Evolutionary conservation across 345 rosid species (phyloP).

Genomic region (Gossypioides kirkii): DNA sequence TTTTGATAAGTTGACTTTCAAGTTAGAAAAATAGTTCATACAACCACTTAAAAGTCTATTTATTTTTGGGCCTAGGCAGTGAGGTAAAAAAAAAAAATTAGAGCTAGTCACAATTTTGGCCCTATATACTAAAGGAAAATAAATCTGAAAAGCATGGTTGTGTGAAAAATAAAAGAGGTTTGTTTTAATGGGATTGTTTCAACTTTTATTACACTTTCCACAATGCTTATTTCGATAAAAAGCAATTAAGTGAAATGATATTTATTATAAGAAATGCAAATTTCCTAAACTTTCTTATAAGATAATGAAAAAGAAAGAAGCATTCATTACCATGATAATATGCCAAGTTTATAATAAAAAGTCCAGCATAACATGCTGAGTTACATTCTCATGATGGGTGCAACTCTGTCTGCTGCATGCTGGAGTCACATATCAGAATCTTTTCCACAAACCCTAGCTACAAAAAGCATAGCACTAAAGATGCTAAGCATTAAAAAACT

Average conservation of each 20-base stretch:
- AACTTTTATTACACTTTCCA: neutral
- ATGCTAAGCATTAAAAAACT: neutral
- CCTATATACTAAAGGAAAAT: neutral
- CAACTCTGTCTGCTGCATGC: neutral
- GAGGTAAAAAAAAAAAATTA: neutral
- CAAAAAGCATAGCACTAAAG: neutral
- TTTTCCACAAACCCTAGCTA: neutral
- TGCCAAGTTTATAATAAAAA: neutral
- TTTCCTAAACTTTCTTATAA: neutral
- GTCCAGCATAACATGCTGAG: neutral
- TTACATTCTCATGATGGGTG: neutral
- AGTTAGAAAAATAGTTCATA: neutral
- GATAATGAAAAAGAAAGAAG: conserved; percentile 1
- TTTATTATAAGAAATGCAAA: neutral
- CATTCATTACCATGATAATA: neutral
- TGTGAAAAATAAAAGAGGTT: neutral
- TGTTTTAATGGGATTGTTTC: neutral
- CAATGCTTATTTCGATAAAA: neutral
- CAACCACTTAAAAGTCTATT: neutral
- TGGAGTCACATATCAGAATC: neutral
- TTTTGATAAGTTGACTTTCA: neutral
- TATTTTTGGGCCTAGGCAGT: neutral
- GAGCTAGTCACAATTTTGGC: neutral
- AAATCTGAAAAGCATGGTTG: neutral
- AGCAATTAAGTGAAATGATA: neutral